Percentiles rank a stretch among this genome's conserved stretches.
Evolutionary conservation across 805 yeast genomes (phyloP).

Genomic region (Zygoascus bituminiphila): DNA sequence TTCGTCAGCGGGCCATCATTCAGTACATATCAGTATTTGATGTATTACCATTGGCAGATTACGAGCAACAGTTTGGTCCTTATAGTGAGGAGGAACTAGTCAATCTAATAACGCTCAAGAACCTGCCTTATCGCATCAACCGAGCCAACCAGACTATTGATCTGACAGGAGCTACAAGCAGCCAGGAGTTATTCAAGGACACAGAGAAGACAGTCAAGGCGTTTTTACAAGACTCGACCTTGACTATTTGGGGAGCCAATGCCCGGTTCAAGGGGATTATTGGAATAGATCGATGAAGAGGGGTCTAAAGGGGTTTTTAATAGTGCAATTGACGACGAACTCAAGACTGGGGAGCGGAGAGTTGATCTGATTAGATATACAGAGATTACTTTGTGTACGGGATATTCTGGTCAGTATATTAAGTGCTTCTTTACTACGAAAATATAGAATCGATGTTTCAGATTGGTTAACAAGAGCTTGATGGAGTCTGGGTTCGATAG

Average conservation of each 20-base stretch:
- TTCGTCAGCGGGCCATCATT: slow-evolving; percentile 6
- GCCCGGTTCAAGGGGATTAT: neutral
- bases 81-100: slow-evolving; percentile 1
- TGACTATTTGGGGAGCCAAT: neutral
- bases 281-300: neutral
- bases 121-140: slow-evolving; percentile 4
- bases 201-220: neutral
- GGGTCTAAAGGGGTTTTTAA: no score
- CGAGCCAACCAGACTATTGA: neutral
- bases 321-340: no score
- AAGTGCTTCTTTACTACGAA: no score
- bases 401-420: no score
- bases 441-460: no score
- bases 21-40: slow-evolving; percentile 10
- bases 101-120: slow-evolving; percentile 1
- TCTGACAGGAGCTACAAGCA: neutral
- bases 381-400: no score
- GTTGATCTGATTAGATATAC: no score
- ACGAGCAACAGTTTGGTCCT: slow-evolving; percentile 6
- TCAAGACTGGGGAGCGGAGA: no score
- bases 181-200: neutral
- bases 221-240: neutral
- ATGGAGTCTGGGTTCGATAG: no score
- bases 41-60: slow-evolving; percentile 2
- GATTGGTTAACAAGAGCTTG: no score